A percentile compares a stretch with the other conserved stretches of the same genome.
These are phyloP conservation scores for Zygnema circumcarinatum DNA, from an alignment of 139 green algal species.

Conservation along the genomic window DNA sequence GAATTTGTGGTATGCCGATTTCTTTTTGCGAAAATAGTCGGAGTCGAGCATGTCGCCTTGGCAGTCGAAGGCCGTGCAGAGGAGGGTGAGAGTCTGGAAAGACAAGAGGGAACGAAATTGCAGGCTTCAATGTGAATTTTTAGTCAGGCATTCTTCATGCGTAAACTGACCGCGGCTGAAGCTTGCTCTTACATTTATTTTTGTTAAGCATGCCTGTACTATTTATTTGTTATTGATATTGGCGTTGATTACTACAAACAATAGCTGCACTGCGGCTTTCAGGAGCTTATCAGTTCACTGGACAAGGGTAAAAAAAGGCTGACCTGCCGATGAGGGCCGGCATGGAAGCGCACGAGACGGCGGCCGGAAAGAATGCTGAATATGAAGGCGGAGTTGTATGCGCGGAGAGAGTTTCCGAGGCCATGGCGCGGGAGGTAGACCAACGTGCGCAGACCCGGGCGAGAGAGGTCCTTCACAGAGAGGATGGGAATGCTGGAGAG, in stretches of 20 bases:
- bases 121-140: no score
- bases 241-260: background rate
- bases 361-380: background rate
- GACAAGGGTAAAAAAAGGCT: no score
- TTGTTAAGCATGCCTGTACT: background rate
- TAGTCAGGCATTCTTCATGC: no score
- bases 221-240: background rate
- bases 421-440: constrained; percentile 19
- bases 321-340: background rate
- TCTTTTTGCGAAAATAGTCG: background rate
- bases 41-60: background rate
- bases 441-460: background rate
- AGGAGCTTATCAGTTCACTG: background rate
- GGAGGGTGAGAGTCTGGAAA: background rate
- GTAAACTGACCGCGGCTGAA: background rate
- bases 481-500: no score
- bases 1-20: background rate
- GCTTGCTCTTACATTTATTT: background rate
- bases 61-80: background rate
- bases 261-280: constrained; percentile 3
- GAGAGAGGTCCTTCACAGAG: background rate
- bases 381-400: constrained; percentile 22
- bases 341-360: constrained; percentile 23
- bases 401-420: constrained; percentile 25
- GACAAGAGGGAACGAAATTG: no score